phyloP scores from a whole-genome alignment of 139 green algal genomes.

The Microglena sp. region DNA sequence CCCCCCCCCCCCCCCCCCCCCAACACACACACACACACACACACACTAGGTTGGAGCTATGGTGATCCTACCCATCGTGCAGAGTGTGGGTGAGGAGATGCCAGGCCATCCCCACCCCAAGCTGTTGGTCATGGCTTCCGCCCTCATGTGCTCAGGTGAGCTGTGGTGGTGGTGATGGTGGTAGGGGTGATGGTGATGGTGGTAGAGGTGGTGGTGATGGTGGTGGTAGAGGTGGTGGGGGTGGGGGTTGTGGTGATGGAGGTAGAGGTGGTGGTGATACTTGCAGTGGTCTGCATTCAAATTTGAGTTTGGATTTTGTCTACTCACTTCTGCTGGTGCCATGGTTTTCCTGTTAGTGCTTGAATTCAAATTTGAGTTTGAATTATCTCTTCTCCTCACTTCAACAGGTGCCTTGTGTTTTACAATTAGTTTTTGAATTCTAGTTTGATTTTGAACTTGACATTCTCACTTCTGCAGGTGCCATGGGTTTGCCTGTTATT shows the following conservation, averaged over 20 bases:
- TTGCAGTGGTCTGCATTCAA: too few species aligned
- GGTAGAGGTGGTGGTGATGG: too few species aligned
- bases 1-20: neutral
- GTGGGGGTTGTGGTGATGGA: too few species aligned
- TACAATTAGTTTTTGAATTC: neutral
- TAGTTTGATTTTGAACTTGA: neutral
- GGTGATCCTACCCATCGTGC: constrained; percentile 69
- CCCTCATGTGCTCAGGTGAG: constrained; percentile 56
- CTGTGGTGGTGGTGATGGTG: too few species aligned
- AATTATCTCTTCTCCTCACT: neutral
- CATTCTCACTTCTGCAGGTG: constrained; percentile 30
- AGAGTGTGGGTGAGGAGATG: constrained; percentile 50
- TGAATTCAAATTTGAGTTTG: neutral
- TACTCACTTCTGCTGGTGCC: too few species aligned
- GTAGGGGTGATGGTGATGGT: too few species aligned
- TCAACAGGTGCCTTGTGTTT: too few species aligned
- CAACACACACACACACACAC: neutral
- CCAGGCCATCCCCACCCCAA: constrained; percentile 32
- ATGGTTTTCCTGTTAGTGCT: too few species aligned
- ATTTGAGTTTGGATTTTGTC: too few species aligned
- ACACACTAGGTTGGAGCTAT: constrained; percentile 62
- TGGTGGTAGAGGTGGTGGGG: too few species aligned
- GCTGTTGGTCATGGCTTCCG: constrained; percentile 60
- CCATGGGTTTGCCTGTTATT: constrained; percentile 59
- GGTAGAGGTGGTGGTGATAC: too few species aligned